Base-by-base conservation (phyloP, 2,329 filamentous ascomycete genomes). In the Lasiodiplodia citricola region DNA sequence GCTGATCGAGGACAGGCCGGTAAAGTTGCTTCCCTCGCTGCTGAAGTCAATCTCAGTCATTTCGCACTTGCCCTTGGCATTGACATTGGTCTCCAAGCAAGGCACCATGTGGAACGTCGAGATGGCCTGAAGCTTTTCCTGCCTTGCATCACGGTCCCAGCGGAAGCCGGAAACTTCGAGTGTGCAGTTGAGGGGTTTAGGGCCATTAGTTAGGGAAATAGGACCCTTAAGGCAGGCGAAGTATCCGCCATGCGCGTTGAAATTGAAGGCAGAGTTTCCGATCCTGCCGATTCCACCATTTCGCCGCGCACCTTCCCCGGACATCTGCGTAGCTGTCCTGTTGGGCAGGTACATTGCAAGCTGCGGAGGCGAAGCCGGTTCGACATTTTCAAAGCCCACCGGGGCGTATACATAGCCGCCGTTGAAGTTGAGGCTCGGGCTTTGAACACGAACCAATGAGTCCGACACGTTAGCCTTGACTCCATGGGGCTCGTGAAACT, bases 381-480 rank as follows among this genome's bases (percentile, higher is more conserved):
- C 73, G 70, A 25, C 4, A 25, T 25, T 25, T 25, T 25, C 25
- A 25, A 25, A 25, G 51, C 80, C 80, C 50, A 80, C 79, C 4
- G 83, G 82, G 38, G 83, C 80, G 71, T 86, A 85, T 3, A 81
- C 80, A 74, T 82, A 87, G 25, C 84, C 85, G 67, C 83, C 79
- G 52, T 83, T 83, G 75, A 84, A 87, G 73, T 81, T 81, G 58
- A 87, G 79, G 71, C 85, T 86, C 1, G 84, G 84, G 67, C 81
- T 82, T 71, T 78, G 80, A 68, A 86, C 77, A 54, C 81, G 80
- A 11, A 81, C 79, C 57, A 71, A 74, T 6, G 67, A 37, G n/a
- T 72, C 62, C n/a, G 73, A 75, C 8, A 76, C 76, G 55, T 75
- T 76, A 16, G 72, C 69, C 50, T 71, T 64, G 14, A 68, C 38